Evolutionary conservation across 2,329 filamentous ascomycete species (phyloP), one percentile per base, ranked within the genome.

Genomic region (Zopfia rhizophila): DNA sequence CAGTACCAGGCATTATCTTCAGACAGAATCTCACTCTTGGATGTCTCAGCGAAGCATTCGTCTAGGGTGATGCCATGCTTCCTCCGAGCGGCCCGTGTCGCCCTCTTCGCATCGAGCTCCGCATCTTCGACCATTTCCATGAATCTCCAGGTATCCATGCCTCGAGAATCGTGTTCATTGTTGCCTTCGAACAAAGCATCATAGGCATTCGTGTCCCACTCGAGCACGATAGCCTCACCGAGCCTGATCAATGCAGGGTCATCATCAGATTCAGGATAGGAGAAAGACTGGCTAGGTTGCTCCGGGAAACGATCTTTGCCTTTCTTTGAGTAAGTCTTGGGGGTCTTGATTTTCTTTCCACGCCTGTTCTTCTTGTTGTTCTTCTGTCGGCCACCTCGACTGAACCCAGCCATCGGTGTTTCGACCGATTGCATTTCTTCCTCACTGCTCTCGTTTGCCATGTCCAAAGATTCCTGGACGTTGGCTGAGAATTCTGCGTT

Each of bases 1-100:
- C 94, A 99, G 69, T 95, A 97, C 94, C 94, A 99, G 49, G 91
- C 93, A 68, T 99, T 95, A 65, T 95, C 89, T 69, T 97, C 91
- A 0, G 93, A 97, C 4, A 99, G 78, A 11, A 96, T 86, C 72
- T 99, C 94, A 49, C 92, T 89, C 68, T 93, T 93, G 65, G 94
- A 90, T 58, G 96, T 97, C 72, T 97, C 94, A 48, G 92, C 88
- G 42, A 99, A 82, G 66, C 94, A 99, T 60, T 97, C 91, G 16
- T 94, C 88, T 4, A 99, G 80, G 1, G 86, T 87, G 55, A 97
- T 87, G 19, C 94, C 94, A 41, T 85, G 80, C 70, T 87, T 89
- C 61, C 80, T 82, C 6, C 91, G 87, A 47, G 76, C 77, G 36
- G 78, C 77, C 25, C 92, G 87, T 41, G 78, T 80, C 44, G 82